These are phyloP conservation scores for Trichocladium uniseriatum DNA, from an alignment of 495 filamentous ascomycete genomes.

Conservation along the genomic window DNA sequence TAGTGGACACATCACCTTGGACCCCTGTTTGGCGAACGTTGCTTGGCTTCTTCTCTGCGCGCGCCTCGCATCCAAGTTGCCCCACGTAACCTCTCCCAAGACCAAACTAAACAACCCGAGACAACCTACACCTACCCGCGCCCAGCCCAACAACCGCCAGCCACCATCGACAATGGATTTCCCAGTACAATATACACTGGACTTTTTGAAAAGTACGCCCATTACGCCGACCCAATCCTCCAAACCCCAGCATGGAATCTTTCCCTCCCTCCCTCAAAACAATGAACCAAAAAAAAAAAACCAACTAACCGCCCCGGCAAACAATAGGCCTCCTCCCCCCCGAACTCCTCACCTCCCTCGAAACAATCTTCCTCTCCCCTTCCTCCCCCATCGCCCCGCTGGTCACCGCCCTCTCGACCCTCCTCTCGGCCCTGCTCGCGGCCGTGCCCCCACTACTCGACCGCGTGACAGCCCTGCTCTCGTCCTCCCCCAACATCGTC, in stretches of 20 bases:
- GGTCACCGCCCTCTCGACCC: not conserved
- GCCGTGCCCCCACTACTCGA: constrained; percentile 42
- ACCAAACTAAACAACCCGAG: not conserved
- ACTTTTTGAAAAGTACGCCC: not conserved
- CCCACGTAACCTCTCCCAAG: constrained; percentile 1
- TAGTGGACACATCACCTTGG: too few species aligned
- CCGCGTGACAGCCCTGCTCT: constrained; percentile 28
- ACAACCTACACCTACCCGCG: not conserved
- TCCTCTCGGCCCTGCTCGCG: constrained; percentile 3
- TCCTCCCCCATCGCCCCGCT: not conserved
- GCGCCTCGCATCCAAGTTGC: not conserved
- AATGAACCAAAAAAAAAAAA: not conserved
- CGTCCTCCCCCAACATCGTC: constrained; percentile 48
- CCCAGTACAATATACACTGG: not conserved
- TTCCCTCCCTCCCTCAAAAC: not conserved
- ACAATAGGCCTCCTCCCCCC: not conserved
- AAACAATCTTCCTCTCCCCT: constrained; percentile 25
- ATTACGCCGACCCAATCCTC: too few species aligned
- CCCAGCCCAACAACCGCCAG: not conserved
- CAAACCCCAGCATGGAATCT: too few species aligned
- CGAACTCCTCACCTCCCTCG: constrained; percentile 8
- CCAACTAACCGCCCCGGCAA: not conserved
- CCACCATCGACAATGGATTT: not conserved
- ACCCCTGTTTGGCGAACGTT: too few species aligned
- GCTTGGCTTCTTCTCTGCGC: too few species aligned